Base-by-base conservation (phyloP, 148 eudicot species). In the Gaultheria prostrata region DNA sequence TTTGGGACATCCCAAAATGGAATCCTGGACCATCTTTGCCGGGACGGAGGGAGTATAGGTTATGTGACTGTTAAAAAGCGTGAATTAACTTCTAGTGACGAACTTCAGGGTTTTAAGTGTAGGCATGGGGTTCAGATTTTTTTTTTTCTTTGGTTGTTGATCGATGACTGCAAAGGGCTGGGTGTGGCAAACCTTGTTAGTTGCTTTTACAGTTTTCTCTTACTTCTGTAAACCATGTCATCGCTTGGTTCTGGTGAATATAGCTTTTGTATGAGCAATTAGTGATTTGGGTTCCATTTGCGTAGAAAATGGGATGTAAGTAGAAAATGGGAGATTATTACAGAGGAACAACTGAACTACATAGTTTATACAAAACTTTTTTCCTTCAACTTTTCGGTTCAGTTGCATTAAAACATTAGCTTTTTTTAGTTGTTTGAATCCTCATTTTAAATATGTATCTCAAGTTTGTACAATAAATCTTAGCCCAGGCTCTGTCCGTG, bases 41-140 rank as follows among this genome's bases (percentile, higher is more conserved):
- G 3, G 39, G n/a, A n/a, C n/a, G n/a, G n/a, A n/a, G n/a, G n/a
- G n/a, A 7, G 2, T 12, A 26, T 43, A 24, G 33, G 50, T 39
- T 69, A 3, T 78, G 33, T 46, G 59, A 24, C 69, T 54, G 67
- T 77, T 48, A 28, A 70, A 70, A 48, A 20, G 57, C 48, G 28
- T 56, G 75, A 21, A 51, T 17, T 53, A 76, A 65, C 6, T 65
- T 17, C 71, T 65, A 65, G 26, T 33, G 30, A 81, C 30, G 59
- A 76, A 65, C 56, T 49, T 81, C 76, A 33, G 53, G 17, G 61
- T 65, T 76, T 46, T 43, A 33, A 46, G 78, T 61, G 71, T n/a
- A 76, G 11, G 59, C 24, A 17, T 14, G 10, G 54, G 28, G 43
- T n/a, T n/a, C n/a, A n/a, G n/a, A n/a, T n/a, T n/a, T n/a, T n/a